These are phyloP conservation scores for Colletotrichum somersetense DNA, from an alignment of 2,329 filamentous ascomycete genomes.

Conservation along the genomic window DNA sequence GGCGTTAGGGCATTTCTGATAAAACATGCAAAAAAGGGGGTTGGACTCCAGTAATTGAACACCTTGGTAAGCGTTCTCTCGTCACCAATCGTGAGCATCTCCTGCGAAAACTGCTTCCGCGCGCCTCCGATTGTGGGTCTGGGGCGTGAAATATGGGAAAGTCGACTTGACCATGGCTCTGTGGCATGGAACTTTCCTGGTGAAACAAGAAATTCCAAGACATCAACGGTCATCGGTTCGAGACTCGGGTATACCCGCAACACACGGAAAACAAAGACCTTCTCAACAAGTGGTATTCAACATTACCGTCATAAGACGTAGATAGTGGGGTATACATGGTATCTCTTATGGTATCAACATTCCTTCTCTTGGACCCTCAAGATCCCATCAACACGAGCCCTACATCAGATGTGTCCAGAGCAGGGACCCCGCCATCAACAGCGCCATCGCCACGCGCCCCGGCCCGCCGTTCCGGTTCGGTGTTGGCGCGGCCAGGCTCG, in stretches of 20 bases:
- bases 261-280: neutral
- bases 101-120: neutral
- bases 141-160: neutral
- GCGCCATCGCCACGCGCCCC: neutral
- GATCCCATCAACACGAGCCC: slow-evolving; percentile 11
- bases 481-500: slow-evolving; percentile 24
- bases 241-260: neutral
- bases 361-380: neutral
- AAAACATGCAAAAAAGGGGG: neutral
- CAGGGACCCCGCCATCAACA: slow-evolving; percentile 24
- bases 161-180: neutral
- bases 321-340: slow-evolving; percentile 23
- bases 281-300: slow-evolving; percentile 15
- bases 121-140: neutral
- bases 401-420: slow-evolving; percentile 26
- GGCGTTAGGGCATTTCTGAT: neutral
- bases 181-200: neutral
- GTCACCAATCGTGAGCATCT: neutral
- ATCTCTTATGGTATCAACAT: slow-evolving; percentile 29
- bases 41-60: neutral
- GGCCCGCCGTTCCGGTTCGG: slow-evolving; percentile 30
- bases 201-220: neutral
- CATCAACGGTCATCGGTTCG: neutral
- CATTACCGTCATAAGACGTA: slow-evolving; percentile 36
- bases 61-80: neutral